Percentiles rank a stretch among this genome's conserved stretches.
Conservation (phyloP, 805 yeast genomes). For the Phaffomyces thermotolerans region DNA sequence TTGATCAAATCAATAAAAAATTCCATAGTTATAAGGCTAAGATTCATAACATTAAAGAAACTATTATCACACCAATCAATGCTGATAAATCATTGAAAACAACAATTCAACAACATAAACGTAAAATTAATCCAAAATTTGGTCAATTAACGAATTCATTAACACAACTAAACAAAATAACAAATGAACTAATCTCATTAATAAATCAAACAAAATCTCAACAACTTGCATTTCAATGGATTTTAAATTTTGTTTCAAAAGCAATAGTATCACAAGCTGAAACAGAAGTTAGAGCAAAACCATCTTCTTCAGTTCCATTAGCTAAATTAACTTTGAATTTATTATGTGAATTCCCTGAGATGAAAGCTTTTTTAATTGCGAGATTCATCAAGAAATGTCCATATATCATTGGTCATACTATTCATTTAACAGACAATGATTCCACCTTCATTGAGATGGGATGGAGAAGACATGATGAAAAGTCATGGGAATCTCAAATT, state of each 20-base stretch:
- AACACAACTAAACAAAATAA: constrained; percentile 47
- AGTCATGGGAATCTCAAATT: constrained; percentile 44
- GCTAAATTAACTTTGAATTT: constrained; percentile 57
- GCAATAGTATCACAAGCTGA: constrained; percentile 88
- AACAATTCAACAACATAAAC: constrained; percentile 49
- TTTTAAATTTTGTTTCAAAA: constrained; percentile 76
- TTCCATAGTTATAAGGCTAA: constrained; percentile 43
- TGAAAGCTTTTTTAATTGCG: constrained; percentile 45
- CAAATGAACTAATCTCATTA: constrained; percentile 42
- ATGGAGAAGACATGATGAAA: constrained; percentile 52
- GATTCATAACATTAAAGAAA: constrained; percentile 50
- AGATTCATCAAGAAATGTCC: constrained; percentile 92
- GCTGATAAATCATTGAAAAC: constrained; percentile 47
- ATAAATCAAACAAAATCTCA: constrained; percentile 41
- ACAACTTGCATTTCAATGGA: constrained; percentile 59
- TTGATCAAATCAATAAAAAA: constrained; percentile 31
- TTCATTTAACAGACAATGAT: constrained; percentile 65
- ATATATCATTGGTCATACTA: constrained; percentile 68
- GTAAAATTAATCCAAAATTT: constrained; percentile 79
- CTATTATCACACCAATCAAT: constrained; percentile 50
- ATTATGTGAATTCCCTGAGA: constrained; percentile 39
- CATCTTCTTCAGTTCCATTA: constrained; percentile 72
- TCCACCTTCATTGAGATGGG: constrained; percentile 85
- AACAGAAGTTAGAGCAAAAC: constrained; percentile 76
- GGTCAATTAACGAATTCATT: constrained; percentile 82